Evolutionary conservation across 768 basidiomycete species (phyloP).

Genomic region (Rhodotorula sphaerocarpa): DNA sequence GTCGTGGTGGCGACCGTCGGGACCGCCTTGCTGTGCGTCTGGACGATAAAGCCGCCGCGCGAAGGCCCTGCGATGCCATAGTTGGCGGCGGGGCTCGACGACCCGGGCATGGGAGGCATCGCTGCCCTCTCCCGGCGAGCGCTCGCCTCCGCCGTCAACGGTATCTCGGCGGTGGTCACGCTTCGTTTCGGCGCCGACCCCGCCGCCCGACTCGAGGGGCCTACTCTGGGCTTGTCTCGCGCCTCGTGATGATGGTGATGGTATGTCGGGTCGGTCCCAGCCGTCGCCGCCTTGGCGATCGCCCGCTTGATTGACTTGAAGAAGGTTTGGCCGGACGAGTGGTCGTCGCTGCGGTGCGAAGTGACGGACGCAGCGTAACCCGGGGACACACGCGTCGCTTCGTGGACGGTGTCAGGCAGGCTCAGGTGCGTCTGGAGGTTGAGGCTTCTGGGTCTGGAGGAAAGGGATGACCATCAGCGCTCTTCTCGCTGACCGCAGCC

Average conservation of each 20-base stretch:
- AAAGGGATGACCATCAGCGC: no score
- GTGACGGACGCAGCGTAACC: background rate
- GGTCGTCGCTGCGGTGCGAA: background rate
- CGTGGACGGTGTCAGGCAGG: background rate
- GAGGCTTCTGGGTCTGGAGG: background rate
- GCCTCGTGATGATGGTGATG: slow-evolving; percentile 11
- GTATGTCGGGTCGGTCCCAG: slow-evolving; percentile 17
- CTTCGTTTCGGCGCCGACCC: slow-evolving; percentile 26
- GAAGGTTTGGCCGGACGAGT: slow-evolving; percentile 1
- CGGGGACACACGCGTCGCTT: background rate
- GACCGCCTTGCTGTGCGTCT: slow-evolving; percentile 22
- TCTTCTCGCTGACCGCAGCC: no score
- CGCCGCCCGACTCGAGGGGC: slow-evolving; percentile 24
- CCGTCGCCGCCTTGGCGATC: slow-evolving; percentile 15
- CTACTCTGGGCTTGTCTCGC: slow-evolving; percentile 10
- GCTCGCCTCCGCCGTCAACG: slow-evolving; percentile 6
- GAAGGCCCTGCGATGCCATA: slow-evolving; percentile 19
- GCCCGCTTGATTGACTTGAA: slow-evolving; percentile 21
- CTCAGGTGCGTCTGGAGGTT: slow-evolving; percentile 7
- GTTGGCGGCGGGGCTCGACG: background rate
- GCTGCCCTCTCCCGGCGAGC: background rate
- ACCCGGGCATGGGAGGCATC: background rate
- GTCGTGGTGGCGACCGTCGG: slow-evolving; percentile 28
- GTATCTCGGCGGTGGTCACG: slow-evolving; percentile 18
- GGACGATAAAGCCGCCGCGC: slow-evolving; percentile 32